Base-by-base conservation (phyloP, 1,284 basidiomycete species). In the Taiwanofungus camphoratus region DNA sequence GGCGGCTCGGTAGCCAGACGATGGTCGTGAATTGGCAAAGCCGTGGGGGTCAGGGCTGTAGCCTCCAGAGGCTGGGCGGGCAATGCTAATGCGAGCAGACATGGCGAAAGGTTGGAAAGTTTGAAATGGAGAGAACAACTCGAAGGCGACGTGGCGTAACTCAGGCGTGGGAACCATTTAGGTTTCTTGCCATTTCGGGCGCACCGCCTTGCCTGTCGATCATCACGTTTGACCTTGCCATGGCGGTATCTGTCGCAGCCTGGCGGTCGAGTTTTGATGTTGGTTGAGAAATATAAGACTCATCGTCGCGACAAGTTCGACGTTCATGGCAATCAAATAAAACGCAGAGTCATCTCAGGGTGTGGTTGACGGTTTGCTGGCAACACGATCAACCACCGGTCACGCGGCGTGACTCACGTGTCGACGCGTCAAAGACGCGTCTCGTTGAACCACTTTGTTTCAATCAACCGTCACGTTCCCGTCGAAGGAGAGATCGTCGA, bases 1-100 rank as follows among this genome's bases (percentile, higher is more conserved):
- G 34, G 82, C 84, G 4, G 84, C 73, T 48, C 83, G 77, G 70
- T 82, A 88, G 41, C 85, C 83, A 31, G 79, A 66, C 6, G 82
- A 77, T 2, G 75, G 68, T 47, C 77, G 71, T 18, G 81, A 73
- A 64, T 85, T 87, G 39, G 76, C 74, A 43, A 87, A 76, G 29
- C 82, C 82, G 58, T 87, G 81, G 1, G 85, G 84, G 68, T 89
- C 85, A 26, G 71, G 61, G 40, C 68, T 75, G 60, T 75, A 71
- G 56, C 58, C 55, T 60, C 70, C 71, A 53, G 72, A 66, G 45
- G 73, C 64, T 50, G 79, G 86, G 56, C 87, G 87, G 53, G 77
- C 82, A 53, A 90, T 87, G 67, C 70, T 84, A 63, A 90, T 90
- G 64, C 87, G 81, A 57, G 84, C 85, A 56, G 86, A 75, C 87